A percentile compares a stretch with the other conserved stretches of the same genome.
phyloP scores from a whole-genome alignment of 441 rosid genomes.

The Gossypium davidsonii region DNA sequence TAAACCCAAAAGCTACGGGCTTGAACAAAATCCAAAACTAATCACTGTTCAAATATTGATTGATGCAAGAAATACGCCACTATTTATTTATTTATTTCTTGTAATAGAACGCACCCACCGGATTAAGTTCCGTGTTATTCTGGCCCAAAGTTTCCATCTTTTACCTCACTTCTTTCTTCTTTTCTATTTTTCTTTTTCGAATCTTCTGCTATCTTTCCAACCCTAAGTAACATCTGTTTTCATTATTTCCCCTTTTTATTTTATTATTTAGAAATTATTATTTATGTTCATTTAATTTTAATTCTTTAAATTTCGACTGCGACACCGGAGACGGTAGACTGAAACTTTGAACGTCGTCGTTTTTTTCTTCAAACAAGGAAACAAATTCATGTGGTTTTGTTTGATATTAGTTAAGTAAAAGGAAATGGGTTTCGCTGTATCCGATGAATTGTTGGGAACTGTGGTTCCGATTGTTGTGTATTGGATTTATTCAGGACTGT shows the following conservation, averaged over 20 bases:
- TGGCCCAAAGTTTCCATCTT: background rate
- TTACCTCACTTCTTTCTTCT: background rate
- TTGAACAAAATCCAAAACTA: background rate
- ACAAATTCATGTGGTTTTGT: constrained; percentile 37
- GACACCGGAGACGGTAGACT: background rate
- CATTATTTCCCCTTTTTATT: background rate
- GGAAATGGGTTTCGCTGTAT: constrained; percentile 1
- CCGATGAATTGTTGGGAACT: constrained; percentile 46
- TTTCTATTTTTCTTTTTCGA: background rate
- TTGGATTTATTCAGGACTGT: constrained; percentile 75
- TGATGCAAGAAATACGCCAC: background rate
- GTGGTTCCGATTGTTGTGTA: constrained; percentile 63
- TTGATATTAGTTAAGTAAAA: constrained; percentile 24
- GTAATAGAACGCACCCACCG: background rate
- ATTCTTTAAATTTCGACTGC: background rate
- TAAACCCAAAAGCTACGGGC: background rate
- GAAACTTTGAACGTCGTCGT: background rate
- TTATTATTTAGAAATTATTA: background rate
- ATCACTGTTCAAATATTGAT: background rate
- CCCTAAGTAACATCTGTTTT: background rate
- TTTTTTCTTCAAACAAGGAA: constrained; percentile 16
- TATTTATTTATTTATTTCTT: background rate
- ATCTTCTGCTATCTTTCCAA: background rate
- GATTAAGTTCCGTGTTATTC: too few species aligned
- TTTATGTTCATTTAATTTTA: background rate